Conservation (phyloP, 2,329 filamentous ascomycete genomes). For the Fusarium circinatum region DNA sequence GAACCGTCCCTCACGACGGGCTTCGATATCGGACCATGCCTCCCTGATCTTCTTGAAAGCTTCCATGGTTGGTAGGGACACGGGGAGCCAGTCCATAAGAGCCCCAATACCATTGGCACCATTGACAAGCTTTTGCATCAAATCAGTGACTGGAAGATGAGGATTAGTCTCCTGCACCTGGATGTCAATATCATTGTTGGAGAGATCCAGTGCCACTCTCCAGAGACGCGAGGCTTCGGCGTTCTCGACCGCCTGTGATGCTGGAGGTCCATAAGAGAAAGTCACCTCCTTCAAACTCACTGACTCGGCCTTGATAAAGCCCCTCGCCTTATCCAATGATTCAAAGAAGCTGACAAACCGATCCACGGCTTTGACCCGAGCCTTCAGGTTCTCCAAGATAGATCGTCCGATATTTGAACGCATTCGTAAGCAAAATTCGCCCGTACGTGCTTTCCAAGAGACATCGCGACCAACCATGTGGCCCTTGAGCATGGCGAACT, state of each 20-base stretch:
- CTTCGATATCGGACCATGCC: constrained; percentile 57
- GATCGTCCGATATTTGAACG: constrained; percentile 67
- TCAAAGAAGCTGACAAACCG: constrained; percentile 76
- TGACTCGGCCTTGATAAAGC: constrained; percentile 65
- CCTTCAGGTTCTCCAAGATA: constrained; percentile 67
- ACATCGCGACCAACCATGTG: constrained; percentile 68
- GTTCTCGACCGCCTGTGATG: constrained; percentile 1
- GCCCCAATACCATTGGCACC: constrained; percentile 61
- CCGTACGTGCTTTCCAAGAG: constrained; percentile 66
- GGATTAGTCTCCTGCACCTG: constrained; percentile 71
- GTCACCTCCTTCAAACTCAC: constrained; percentile 71
- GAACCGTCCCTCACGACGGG: constrained; percentile 58
- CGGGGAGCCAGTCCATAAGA: constrained; percentile 64
- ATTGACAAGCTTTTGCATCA: constrained; percentile 69
- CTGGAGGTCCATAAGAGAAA: constrained; percentile 70
- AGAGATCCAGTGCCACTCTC: constrained; percentile 69
- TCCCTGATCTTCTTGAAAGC: constrained; percentile 70
- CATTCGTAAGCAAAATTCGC: constrained; percentile 71
- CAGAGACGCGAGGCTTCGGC: constrained; percentile 48
- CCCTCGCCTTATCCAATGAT: constrained; percentile 67
- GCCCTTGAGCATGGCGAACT: constrained; percentile 65
- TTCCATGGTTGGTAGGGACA: constrained; percentile 72
- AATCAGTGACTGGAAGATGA: constrained; percentile 70
- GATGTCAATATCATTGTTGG: constrained; percentile 64
- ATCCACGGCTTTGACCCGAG: constrained; percentile 73